Evolutionary conservation across 2,329 filamentous ascomycete species (phyloP), one percentile per base, ranked within the genome.

Genomic region (Talaromyces sp.): DNA sequence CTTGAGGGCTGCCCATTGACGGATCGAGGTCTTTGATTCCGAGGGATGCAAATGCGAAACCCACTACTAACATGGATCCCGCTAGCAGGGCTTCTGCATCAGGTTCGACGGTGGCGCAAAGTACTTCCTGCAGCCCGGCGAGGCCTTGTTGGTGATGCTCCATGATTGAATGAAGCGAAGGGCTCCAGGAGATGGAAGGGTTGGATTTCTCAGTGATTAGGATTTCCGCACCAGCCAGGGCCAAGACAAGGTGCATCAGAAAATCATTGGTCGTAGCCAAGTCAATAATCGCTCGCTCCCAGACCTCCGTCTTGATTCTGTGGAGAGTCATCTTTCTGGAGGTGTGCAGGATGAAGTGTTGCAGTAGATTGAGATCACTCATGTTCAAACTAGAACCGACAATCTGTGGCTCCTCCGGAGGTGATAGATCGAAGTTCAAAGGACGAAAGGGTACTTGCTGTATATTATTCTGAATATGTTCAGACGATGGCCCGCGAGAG

Each of bases 231-330:
- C 49, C 49, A 54, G 49, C 49, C 8, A 54, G 49, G 49, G 49
- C 49, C 27, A 54, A 6, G 49, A 54, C 27, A 31, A 54, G 49
- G 27, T 54, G 49, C 49, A 54, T 54, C 17, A 54, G 17, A 22
- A 31, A 54, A 8, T 31, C 27, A 2, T 54, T 34, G 17, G 27
- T 3, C 6, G 27, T 4, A 54, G 49, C 49, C 49, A 54, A 31
- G 19, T 54, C 49, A 13, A 31, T 27, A 31, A 54, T 13, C 1
- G 70, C 60, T 5, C 43, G 66, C 45, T 71, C 61, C 59, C 59
- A 61, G 25, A 25, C 27, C 29, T 25, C 38, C 13, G 17, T 34
- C 29, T 61, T 61, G 22, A 4, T 49, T 5, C 22, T 47, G 29
- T 61, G 17, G 1, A 61, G 43, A 47, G 59, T 34, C 59, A 61